phyloP scores from a whole-genome alignment of 2,329 filamentous ascomycete species.

The Sclerotinia nivalis region DNA sequence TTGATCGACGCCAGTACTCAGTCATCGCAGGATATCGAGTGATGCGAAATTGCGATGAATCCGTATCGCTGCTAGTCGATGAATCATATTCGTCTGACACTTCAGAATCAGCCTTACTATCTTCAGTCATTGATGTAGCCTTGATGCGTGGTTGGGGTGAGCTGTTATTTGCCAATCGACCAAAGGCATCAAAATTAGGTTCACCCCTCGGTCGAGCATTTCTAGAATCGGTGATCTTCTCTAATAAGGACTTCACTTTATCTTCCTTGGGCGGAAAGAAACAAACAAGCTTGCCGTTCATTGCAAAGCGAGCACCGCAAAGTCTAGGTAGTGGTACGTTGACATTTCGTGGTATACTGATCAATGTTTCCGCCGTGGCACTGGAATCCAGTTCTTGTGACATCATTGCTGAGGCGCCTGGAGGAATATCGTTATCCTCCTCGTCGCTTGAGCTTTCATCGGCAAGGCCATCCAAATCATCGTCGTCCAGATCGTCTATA shows the following conservation, averaged over 20 bases:
- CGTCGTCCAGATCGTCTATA: slow-evolving; percentile 60
- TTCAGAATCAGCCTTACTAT: slow-evolving; percentile 44
- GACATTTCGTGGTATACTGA: slow-evolving; percentile 51
- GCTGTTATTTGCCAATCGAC: slow-evolving; percentile 53
- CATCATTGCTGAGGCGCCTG: slow-evolving; percentile 52
- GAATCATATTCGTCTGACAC: slow-evolving; percentile 39
- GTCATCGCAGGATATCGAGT: slow-evolving; percentile 36
- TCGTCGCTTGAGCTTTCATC: slow-evolving; percentile 85
- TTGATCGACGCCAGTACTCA: slow-evolving; percentile 36
- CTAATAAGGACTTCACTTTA: slow-evolving; percentile 53
- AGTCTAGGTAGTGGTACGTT: slow-evolving; percentile 57
- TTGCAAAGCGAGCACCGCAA: slow-evolving; percentile 62
- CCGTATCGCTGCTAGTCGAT: slow-evolving; percentile 41
- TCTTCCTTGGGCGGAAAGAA: slow-evolving; percentile 69
- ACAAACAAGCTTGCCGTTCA: slow-evolving; percentile 63
- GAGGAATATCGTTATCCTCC: slow-evolving; percentile 57
- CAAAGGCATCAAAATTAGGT: slow-evolving; percentile 64
- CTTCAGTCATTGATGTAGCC: slow-evolving; percentile 39
- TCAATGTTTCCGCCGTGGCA: slow-evolving; percentile 54
- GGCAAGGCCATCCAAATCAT: slow-evolving; percentile 54
- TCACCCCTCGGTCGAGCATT: slow-evolving; percentile 49
- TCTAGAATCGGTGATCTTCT: slow-evolving; percentile 49
- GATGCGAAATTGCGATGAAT: slow-evolving; percentile 40
- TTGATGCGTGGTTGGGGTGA: slow-evolving; percentile 50
- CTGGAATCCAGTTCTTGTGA: slow-evolving; percentile 61